These are phyloP conservation scores for Pichia ethanolica DNA, from an alignment of 805 yeast genomes.

Conservation along the genomic window DNA sequence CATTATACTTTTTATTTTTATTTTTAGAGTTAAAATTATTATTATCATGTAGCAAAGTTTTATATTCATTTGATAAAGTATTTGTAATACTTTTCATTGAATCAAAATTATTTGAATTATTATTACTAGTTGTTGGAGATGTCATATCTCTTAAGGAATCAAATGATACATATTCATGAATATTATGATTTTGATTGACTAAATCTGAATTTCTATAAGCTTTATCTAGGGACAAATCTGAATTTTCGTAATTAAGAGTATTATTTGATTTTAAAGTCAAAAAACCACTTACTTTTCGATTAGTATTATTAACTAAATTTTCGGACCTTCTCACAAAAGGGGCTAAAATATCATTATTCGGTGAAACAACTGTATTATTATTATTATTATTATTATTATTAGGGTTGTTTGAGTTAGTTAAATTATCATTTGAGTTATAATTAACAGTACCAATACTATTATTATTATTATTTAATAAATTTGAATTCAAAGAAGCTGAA, in stretches of 20 bases:
- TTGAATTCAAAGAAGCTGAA: neutral
- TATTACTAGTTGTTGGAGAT: conserved; percentile 1
- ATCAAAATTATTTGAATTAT: neutral
- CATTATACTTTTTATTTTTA: neutral
- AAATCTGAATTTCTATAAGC: neutral
- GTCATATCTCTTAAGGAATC: conserved; percentile 30
- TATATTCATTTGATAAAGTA: too few relatives aligned
- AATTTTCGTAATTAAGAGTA: neutral
- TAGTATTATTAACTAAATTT: conserved; percentile 20
- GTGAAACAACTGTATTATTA: too few relatives aligned
- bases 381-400: too few relatives aligned
- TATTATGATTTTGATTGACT: conserved; percentile 6
- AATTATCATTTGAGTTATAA: neutral
- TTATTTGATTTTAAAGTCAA: conserved; percentile 4
- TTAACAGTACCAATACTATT: conserved; percentile 7
- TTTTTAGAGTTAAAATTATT: conserved; percentile 7
- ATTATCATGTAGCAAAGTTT: conserved; percentile 5
- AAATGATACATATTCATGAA: conserved; percentile 32
- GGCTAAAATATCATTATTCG: conserved; percentile 15
- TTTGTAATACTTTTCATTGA: too few relatives aligned
- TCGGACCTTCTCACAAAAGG: conserved; percentile 22
- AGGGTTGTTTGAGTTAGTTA: neutral
- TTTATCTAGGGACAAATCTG: neutral
- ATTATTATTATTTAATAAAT: neutral
- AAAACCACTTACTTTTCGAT: conserved; percentile 23